Percentiles rank a stretch among this genome's conserved stretches.
These are phyloP conservation scores for Plasmodium vinckei DNA, from an alignment of 169 alveolate genomes.

Conservation along the genomic window DNA sequence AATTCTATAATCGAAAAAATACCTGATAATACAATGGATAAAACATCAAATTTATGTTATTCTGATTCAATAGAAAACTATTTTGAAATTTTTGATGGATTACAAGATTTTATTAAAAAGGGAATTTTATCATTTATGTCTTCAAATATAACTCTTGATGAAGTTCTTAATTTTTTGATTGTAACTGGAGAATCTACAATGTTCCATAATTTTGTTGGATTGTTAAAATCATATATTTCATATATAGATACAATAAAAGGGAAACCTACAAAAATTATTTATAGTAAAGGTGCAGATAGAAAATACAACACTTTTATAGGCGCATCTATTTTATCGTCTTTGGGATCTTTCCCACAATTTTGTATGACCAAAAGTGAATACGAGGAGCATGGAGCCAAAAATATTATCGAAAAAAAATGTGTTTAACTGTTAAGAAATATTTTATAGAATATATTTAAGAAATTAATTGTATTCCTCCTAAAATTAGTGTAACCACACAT, in stretches of 20 bases:
- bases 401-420: conserved; percentile 80
- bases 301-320: conserved; percentile 85
- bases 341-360: conserved; percentile 80
- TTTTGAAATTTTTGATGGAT: conserved; percentile 70
- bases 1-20: conserved; percentile 43
- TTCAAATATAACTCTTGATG: conserved; percentile 49
- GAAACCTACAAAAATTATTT: conserved; percentile 20
- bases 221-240: conserved; percentile 79
- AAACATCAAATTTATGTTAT: conserved; percentile 39
- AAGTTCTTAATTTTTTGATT: conserved; percentile 75
- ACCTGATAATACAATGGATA: conserved; percentile 39
- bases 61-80: conserved; percentile 37
- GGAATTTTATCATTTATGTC: conserved; percentile 73
- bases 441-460: too few relatives aligned
- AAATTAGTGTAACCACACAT: too few relatives aligned
- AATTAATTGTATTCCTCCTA: too few relatives aligned
- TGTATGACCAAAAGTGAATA: conserved; percentile 82
- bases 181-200: conserved; percentile 85
- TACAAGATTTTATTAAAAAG: conserved; percentile 63
- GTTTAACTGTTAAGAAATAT: not conserved
- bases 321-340: conserved; percentile 84
- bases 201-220: conserved; percentile 69
- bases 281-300: conserved; percentile 79
- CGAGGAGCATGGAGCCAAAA: conserved; percentile 80
- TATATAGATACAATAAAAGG: conserved; percentile 78